Evolutionary conservation across 2,329 filamentous ascomycete species (phyloP).

Genomic region (Claviceps sorghi): DNA sequence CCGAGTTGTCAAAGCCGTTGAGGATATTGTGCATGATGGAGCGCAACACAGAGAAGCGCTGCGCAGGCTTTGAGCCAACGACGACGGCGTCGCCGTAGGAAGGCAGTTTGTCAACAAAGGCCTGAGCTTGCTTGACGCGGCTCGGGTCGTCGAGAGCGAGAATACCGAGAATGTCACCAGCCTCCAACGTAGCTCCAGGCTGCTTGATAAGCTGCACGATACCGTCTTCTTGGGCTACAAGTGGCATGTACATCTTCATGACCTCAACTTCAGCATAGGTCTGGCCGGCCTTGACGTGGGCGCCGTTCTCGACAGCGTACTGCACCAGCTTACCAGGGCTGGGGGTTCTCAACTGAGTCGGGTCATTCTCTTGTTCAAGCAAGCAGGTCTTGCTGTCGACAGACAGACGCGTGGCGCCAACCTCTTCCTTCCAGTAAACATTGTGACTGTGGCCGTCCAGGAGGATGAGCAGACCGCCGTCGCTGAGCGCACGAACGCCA

Average conservation of each 20-base stretch:
- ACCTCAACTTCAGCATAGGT: constrained; percentile 95
- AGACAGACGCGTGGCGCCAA: constrained; percentile 84
- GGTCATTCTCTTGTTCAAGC: constrained; percentile 97
- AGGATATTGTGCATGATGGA: constrained; percentile 78
- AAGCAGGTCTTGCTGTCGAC: constrained; percentile 97
- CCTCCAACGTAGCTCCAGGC: constrained; percentile 91
- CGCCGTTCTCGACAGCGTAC: constrained; percentile 89
- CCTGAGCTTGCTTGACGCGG: constrained; percentile 90
- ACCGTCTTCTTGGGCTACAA: constrained; percentile 88
- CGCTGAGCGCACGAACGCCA: constrained; percentile 80
- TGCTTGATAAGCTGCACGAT: constrained; percentile 98
- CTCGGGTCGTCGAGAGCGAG: constrained; percentile 88
- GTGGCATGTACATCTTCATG: constrained; percentile 99
- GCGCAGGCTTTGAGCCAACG: constrained; percentile 79
- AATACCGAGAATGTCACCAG: constrained; percentile 96
- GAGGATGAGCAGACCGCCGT: constrained; percentile 83
- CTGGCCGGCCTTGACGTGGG: constrained; percentile 84
- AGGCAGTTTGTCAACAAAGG: constrained; percentile 82
- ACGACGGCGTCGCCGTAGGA: constrained; percentile 75
- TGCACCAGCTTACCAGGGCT: constrained; percentile 97
- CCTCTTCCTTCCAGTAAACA: constrained; percentile 99
- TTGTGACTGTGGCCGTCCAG: constrained; percentile 91
- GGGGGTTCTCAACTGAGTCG: constrained; percentile 86
- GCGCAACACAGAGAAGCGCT: constrained; percentile 66
- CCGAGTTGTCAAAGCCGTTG: constrained; percentile 88